phyloP scores from a whole-genome alignment of 805 yeast species.

The Sungouiozyma intestinalis region DNA sequence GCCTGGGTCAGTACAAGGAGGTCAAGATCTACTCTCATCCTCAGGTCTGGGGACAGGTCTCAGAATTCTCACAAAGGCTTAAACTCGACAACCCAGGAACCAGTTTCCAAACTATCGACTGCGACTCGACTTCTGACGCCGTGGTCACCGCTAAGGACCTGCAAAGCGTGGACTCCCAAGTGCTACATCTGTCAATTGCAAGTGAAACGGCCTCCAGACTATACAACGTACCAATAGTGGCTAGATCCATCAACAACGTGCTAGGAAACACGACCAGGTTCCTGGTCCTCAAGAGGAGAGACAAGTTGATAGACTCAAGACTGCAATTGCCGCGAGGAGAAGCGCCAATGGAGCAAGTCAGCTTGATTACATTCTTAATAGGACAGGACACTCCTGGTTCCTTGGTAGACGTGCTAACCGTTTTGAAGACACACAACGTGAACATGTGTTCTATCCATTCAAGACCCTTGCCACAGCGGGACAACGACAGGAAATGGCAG shows the following conservation, averaged over 20 bases:
- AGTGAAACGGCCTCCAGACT: slow-evolving; percentile 55
- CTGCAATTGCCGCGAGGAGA: slow-evolving; percentile 1
- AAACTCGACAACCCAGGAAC: slow-evolving; percentile 21
- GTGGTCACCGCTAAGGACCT: slow-evolving; percentile 46
- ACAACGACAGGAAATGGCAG: slow-evolving; percentile 44
- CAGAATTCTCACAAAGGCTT: slow-evolving; percentile 39
- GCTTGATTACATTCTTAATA: slow-evolving; percentile 57
- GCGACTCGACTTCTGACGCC: slow-evolving; percentile 76
- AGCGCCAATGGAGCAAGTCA: slow-evolving; percentile 21
- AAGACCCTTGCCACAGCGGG: slow-evolving; percentile 41
- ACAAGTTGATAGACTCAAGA: slow-evolving; percentile 1
- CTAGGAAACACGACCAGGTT: slow-evolving; percentile 79
- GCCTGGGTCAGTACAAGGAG: slow-evolving; percentile 19
- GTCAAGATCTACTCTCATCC: slow-evolving; percentile 83
- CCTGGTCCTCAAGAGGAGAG: slow-evolving; percentile 45
- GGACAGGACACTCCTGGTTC: slow-evolving; percentile 65
- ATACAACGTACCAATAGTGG: slow-evolving; percentile 45
- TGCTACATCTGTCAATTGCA: slow-evolving; percentile 58
- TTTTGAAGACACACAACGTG: slow-evolving; percentile 44
- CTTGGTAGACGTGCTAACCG: slow-evolving; percentile 50
- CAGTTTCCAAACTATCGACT: slow-evolving; percentile 45
- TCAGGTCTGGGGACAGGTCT: slow-evolving; percentile 94
- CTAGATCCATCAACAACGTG: slow-evolving; percentile 56
- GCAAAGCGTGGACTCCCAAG: slow-evolving; percentile 19
- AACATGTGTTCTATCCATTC: slow-evolving; percentile 67